phyloP scores from a whole-genome alignment of 345 rosid genomes.

The Trapa bicornis region DNA sequence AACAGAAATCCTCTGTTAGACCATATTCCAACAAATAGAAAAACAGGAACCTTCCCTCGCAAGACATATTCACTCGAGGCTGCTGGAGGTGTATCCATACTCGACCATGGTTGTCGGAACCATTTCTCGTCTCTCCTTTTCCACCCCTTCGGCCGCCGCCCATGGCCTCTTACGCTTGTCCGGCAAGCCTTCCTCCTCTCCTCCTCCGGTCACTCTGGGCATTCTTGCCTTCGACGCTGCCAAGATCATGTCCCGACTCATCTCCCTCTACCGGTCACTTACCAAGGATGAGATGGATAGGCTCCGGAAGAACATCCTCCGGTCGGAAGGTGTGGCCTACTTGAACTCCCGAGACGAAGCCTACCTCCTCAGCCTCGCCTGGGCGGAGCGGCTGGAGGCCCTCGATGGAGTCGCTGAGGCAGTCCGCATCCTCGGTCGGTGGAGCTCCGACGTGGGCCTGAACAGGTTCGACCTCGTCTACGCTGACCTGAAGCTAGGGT shows the following conservation, averaged over 20 bases:
- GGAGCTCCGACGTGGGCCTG: conserved; percentile 18
- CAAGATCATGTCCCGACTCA: conserved; percentile 33
- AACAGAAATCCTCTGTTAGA: too few relatives aligned
- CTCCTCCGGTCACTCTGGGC: conserved; percentile 17
- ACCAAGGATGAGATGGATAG: conserved; percentile 17
- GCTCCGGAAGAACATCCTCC: conserved; percentile 13
- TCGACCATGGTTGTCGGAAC: conserved; percentile 11
- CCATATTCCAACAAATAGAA: too few relatives aligned
- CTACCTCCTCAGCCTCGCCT: conserved; percentile 25
- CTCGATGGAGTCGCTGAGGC: conserved; percentile 18
- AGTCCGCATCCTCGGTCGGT: conserved; percentile 19
- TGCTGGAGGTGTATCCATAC: too few relatives aligned
- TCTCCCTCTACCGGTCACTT: conserved; percentile 24
- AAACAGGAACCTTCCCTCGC: too few relatives aligned
- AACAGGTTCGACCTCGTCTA: conserved; percentile 19
- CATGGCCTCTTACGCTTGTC: conserved; percentile 8
- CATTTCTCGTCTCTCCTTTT: conserved; percentile 2
- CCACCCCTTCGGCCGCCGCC: conserved; percentile 3
- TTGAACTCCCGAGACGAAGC: conserved; percentile 27
- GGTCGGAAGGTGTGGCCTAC: conserved; percentile 25
- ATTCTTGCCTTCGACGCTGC: conserved; percentile 42
- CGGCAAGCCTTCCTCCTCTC: conserved; percentile 6
- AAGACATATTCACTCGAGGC: too few relatives aligned
- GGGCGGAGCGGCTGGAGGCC: conserved; percentile 33
- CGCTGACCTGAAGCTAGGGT: conserved; percentile 17